Evolutionary conservation across 192 early-diverging fungal species (phyloP), one percentile per base, ranked within the genome.

Genomic region (Umbelopsis ramanniana): DNA sequence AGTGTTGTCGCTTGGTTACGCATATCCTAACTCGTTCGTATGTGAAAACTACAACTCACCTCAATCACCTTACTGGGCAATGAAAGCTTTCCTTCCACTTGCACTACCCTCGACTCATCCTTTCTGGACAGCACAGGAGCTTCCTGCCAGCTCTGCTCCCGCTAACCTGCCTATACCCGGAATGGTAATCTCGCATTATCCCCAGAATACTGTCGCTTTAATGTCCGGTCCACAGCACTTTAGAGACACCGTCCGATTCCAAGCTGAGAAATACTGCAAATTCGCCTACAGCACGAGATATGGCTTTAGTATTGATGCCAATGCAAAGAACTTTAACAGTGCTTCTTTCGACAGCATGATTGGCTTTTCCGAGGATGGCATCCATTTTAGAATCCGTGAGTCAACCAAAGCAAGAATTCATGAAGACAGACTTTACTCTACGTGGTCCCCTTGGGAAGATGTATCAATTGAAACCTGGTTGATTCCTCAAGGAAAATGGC

Each of bases 171-270:
- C 54, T 17, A 35, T 54, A 1, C 37, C 71, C 24, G 71, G 71
- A 26, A 72, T 72, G 71, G 71, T 72, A 37, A 46, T 72, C 23
- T 26, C 71, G 17, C 71, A 72, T 72, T 48, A 53, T 22, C 71
- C 71, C 15, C 26, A 46, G 45, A 55, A 72, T n/a, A 72, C 71
- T 29, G 52, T 54, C 17, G 57, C 57, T 9, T 26, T 72, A 19
- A 72, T 63, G 52, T 72, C 71, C 3, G 71, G 71, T 14, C 71
- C 71, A 10, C 55, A 45, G 11, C 69, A 70, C 52, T 48, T 35
- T 15, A 6, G 22, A 23, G 15, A 26, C 26, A 48, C 46, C 33
- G 57, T 72, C 17, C 22, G 71, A 7, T 72, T 63, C 46, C 37
- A 45, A 63, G 54, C 71, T 24, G 52, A 72, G 12, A 72, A 72